Evolutionary conservation across 1,284 basidiomycete species (phyloP).

Genomic region (Microbotryomycetes sp.): DNA sequence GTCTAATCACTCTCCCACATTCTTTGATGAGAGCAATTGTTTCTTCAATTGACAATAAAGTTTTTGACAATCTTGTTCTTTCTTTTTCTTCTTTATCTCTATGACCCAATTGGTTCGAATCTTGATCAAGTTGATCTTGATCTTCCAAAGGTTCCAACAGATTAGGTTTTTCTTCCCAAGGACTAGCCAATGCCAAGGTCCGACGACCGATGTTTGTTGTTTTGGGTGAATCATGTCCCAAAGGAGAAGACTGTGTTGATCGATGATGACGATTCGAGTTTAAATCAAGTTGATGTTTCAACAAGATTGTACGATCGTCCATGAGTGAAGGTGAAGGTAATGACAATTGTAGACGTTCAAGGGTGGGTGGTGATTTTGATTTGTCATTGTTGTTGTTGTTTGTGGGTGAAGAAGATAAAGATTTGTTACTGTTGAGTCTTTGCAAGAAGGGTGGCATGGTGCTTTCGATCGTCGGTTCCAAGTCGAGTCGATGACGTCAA

Average conservation of each 20-base stretch:
- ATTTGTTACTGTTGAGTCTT: not conserved
- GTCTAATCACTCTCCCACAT: slow-evolving; percentile 16
- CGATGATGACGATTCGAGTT: too few relatives aligned
- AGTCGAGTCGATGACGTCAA: not conserved
- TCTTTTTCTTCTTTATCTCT: not conserved
- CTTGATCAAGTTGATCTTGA: not conserved
- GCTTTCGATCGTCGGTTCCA: not conserved
- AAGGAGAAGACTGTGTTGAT: too few relatives aligned
- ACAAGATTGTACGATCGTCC: not conserved
- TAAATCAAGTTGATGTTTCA: not conserved
- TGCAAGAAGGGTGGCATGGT: not conserved
- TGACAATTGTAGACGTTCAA: not conserved
- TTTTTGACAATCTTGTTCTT: not conserved
- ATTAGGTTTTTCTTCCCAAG: not conserved
- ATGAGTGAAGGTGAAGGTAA: not conserved
- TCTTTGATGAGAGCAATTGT: slow-evolving; percentile 15
- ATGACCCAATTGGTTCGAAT: too few relatives aligned
- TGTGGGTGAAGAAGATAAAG: not conserved
- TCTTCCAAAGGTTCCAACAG: not conserved
- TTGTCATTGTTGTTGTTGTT: too few relatives aligned
- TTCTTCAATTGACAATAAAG: slow-evolving; percentile 11
- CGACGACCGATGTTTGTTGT: too few relatives aligned
- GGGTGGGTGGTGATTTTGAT: too few relatives aligned
- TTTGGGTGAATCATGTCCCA: not conserved
- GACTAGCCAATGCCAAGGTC: not conserved